These are phyloP conservation scores for Corymbia maculata DNA, from an alignment of 345 rosid genomes.

Conservation along the genomic window DNA sequence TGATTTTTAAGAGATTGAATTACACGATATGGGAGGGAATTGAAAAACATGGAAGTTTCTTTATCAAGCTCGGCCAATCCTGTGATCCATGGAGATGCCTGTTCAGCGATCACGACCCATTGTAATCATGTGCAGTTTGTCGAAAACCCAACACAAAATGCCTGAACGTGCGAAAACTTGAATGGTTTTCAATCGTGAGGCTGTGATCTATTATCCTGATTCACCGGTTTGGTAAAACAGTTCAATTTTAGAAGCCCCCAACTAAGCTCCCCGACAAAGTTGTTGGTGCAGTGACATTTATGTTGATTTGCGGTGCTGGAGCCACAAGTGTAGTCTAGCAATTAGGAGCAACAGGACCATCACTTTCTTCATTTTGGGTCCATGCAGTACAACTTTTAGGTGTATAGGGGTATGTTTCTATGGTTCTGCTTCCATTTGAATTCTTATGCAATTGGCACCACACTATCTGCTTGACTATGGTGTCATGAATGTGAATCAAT, in stretches of 20 bases:
- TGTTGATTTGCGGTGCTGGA: neutral
- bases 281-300: neutral
- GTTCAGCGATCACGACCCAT: neutral
- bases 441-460: neutral
- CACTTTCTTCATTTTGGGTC: neutral
- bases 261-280: neutral
- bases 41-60: neutral
- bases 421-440: neutral
- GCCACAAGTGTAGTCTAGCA: neutral
- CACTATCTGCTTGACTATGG: neutral
- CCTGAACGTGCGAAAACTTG: neutral
- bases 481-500: neutral
- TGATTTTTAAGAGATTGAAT: neutral
- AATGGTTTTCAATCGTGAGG: neutral
- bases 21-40: neutral
- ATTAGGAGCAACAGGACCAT: neutral
- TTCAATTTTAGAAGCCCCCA: neutral
- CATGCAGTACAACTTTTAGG: neutral
- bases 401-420: neutral
- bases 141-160: neutral
- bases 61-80: neutral
- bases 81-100: neutral
- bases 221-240: neutral
- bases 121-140: neutral
- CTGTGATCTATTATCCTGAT: neutral